phyloP scores from a whole-genome alignment of 306 rosid genomes.

The Cicer arietinum region DNA sequence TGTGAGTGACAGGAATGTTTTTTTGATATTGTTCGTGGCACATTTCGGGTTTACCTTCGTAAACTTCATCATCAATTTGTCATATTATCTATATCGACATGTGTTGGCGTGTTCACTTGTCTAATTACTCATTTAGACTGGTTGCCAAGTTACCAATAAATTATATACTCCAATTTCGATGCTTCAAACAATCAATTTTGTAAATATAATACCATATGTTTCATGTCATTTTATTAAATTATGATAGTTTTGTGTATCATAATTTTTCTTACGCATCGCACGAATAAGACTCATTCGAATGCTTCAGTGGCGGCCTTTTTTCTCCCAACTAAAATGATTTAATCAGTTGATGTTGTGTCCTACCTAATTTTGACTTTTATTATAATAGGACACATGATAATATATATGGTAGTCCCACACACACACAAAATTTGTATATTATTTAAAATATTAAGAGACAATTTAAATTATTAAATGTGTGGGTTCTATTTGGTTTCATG shows the following conservation, averaged over 20 bases:
- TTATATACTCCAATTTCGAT: conserved; percentile 4
- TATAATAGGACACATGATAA: conserved; percentile 23
- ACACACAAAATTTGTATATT: neutral
- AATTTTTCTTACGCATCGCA: conserved; percentile 29
- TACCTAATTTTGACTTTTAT: conserved; percentile 50
- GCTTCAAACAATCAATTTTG: conserved; percentile 22
- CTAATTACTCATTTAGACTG: conserved; percentile 18
- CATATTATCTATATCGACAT: conserved; percentile 24
- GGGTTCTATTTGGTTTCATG: neutral
- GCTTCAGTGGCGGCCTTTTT: conserved; percentile 36
- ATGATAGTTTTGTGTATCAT: conserved; percentile 42
- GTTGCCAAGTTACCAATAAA: conserved; percentile 43
- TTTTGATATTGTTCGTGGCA: neutral
- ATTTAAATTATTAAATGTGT: conserved; percentile 16
- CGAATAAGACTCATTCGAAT: conserved; percentile 42
- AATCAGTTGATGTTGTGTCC: conserved; percentile 46
- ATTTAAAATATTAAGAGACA: neutral
- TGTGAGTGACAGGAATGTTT: too few species aligned
- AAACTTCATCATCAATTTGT: conserved; percentile 7
- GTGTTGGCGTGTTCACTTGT: conserved; percentile 51
- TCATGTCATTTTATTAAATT: conserved; percentile 41
- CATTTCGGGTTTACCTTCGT: neutral
- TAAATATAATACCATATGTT: conserved; percentile 14
- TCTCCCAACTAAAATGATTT: conserved; percentile 27
- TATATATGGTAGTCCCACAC: neutral